Conservation (phyloP, 2,329 filamentous ascomycete genomes). For the Exserohilum turcica region DNA sequence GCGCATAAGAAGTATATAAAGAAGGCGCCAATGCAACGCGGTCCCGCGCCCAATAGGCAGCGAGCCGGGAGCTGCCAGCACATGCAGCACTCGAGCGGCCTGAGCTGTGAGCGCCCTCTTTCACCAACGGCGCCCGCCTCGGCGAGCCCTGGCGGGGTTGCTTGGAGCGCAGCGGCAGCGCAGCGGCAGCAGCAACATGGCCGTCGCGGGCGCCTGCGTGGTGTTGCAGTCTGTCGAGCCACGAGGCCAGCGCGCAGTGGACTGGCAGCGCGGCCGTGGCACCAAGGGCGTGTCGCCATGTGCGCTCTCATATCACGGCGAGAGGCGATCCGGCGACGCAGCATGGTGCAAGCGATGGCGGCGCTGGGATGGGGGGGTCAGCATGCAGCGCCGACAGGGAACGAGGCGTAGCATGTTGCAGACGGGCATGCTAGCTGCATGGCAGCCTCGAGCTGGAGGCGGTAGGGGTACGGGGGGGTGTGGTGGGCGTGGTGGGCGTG, state of each 20-base stretch:
- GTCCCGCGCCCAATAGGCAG: slow-evolving; percentile 35
- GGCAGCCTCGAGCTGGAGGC: slow-evolving; percentile 24
- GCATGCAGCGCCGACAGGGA: slow-evolving; percentile 35
- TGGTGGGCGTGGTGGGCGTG: too few relatives aligned
- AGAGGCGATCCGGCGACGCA: slow-evolving; percentile 13
- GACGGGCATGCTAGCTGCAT: slow-evolving; percentile 39
- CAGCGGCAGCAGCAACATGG: too few relatives aligned
- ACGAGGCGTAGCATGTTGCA: slow-evolving; percentile 39
- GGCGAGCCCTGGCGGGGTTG: slow-evolving; percentile 26
- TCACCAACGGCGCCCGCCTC: slow-evolving; percentile 34
- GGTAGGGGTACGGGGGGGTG: too few relatives aligned
- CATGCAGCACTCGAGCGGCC: slow-evolving; percentile 38
- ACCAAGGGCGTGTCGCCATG: background rate
- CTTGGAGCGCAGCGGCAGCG: too few relatives aligned
- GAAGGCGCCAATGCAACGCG: slow-evolving; percentile 32
- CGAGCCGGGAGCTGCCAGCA: slow-evolving; percentile 39
- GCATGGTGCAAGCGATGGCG: slow-evolving; percentile 27
- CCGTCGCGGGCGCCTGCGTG: slow-evolving; percentile 18
- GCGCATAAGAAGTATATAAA: slow-evolving; percentile 46
- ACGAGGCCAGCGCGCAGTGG: slow-evolving; percentile 22
- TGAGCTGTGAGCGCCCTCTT: slow-evolving; percentile 41
- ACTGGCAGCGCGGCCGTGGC: background rate
- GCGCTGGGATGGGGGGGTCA: slow-evolving; percentile 26
- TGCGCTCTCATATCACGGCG: too few relatives aligned
- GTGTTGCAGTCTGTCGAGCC: slow-evolving; percentile 20